Evolutionary conservation across 2,329 filamentous ascomycete genomes (phyloP).

Genomic region (Alternaria metachromatica): DNA sequence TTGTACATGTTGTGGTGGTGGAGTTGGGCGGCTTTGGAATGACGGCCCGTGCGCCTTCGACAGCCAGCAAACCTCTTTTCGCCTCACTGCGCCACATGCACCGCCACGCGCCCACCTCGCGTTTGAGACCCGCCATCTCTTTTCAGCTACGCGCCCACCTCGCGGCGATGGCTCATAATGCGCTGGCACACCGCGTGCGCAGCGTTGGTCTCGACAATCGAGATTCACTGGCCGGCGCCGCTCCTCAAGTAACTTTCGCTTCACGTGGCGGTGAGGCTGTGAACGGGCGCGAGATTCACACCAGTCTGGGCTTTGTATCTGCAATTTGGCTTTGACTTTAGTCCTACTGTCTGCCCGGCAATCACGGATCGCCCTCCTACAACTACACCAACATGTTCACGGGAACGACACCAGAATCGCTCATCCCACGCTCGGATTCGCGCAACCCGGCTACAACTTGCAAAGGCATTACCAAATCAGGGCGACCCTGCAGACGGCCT

Average conservation of each 20-base stretch:
- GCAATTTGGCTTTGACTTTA: neutral
- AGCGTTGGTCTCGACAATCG: neutral
- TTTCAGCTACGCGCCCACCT: slow-evolving; percentile 22
- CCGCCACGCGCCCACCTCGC: slow-evolving; percentile 25
- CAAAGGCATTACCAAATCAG: slow-evolving; percentile 81
- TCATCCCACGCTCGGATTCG: slow-evolving; percentile 80
- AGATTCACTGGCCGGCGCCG: neutral
- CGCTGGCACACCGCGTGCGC: slow-evolving; percentile 8
- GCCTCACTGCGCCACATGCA: slow-evolving; percentile 10
- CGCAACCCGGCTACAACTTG: slow-evolving; percentile 85
- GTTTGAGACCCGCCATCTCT: slow-evolving; percentile 26
- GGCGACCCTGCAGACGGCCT: slow-evolving; percentile 81
- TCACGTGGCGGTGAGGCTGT: slow-evolving; percentile 9
- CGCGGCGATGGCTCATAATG: slow-evolving; percentile 19
- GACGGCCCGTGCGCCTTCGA: neutral
- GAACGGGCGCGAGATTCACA: neutral
- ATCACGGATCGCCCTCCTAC: neutral
- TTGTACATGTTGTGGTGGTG: neutral
- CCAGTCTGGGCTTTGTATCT: neutral
- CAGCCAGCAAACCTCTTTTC: neutral
- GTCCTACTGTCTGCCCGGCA: neutral
- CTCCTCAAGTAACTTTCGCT: neutral
- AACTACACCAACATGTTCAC: slow-evolving; percentile 36
- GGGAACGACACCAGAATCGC: slow-evolving; percentile 74
- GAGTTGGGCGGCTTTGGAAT: neutral